Conservation (phyloP, 352 stramenopile genomes). For the Phytopythium chamaehyphon region DNA sequence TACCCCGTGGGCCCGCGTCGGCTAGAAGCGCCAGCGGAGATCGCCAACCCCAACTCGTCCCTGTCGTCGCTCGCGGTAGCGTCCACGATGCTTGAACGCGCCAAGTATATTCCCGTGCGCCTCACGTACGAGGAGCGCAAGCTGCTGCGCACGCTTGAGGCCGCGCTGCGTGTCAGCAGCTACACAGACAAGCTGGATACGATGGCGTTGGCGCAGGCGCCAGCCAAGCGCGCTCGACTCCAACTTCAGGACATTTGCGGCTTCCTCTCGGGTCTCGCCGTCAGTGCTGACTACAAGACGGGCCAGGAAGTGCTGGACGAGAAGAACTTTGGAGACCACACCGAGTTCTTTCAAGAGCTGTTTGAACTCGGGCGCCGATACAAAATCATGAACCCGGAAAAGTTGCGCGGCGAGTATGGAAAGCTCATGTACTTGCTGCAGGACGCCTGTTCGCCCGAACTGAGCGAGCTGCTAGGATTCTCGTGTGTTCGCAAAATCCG, state of each 20-base stretch:
- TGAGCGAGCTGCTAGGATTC: conserved; percentile 86
- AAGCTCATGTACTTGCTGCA: conserved; percentile 95
- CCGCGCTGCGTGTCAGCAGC: conserved; percentile 89
- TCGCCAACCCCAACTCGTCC: conserved; percentile 8
- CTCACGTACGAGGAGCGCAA: conserved; percentile 94
- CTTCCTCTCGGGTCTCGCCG: conserved; percentile 90
- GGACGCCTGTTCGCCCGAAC: conserved; percentile 82
- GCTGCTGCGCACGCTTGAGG: conserved; percentile 92
- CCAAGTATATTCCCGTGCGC: conserved; percentile 96
- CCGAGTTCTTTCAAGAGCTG: conserved; percentile 86
- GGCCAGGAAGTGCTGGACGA: conserved; percentile 86
- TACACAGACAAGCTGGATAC: conserved; percentile 94
- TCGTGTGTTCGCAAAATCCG: conserved; percentile 77
- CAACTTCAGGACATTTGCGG: conserved; percentile 91
- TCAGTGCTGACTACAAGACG: conserved; percentile 84
- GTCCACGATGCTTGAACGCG: conserved; percentile 79
- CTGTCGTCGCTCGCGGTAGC: conserved; percentile 5
- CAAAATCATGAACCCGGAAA: conserved; percentile 99
- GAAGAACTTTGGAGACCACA: conserved; percentile 88
- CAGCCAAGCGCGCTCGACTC: conserved; percentile 78
- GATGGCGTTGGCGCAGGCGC: conserved; percentile 40
- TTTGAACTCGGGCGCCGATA: conserved; percentile 95
- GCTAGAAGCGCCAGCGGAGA: conserved; percentile 13
- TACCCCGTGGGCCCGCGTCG: conserved; percentile 22
- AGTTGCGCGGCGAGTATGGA: conserved; percentile 96